These are phyloP conservation scores for Vigna reflexopilosa DNA, from an alignment of 306 rosid genomes.

Conservation along the genomic window DNA sequence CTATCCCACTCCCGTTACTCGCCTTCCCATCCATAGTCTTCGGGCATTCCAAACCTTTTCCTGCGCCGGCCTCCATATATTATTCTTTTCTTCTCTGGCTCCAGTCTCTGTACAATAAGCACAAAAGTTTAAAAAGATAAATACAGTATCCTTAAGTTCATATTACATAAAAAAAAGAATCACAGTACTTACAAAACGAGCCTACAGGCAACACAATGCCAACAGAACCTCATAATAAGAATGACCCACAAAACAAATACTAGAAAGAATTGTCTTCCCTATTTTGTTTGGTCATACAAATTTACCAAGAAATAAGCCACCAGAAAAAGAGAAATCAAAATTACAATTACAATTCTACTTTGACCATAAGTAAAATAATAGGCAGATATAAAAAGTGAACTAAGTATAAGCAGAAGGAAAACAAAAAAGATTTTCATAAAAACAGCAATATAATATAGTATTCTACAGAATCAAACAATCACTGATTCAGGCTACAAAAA, in stretches of 20 bases:
- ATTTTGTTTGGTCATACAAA: neutral
- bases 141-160: neutral
- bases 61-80: conserved; percentile 88
- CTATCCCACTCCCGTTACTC: conserved; percentile 64
- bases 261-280: neutral
- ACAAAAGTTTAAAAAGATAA: neutral
- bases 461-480: conserved; percentile 13
- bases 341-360: neutral
- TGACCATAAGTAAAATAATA: neutral
- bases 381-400: neutral
- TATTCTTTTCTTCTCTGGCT: conserved; percentile 75
- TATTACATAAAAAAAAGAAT: conserved; percentile 13
- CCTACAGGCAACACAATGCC: conserved; percentile 8
- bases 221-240: conserved; percentile 29
- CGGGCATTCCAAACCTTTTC: conserved; percentile 98
- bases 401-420: conserved; percentile 5
- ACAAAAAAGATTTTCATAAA: conserved; percentile 12
- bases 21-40: conserved; percentile 98
- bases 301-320: conserved; percentile 15
- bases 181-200: conserved; percentile 26
- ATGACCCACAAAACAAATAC: conserved; percentile 13
- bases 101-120: conserved; percentile 76
- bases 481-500: neutral
- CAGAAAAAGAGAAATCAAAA: neutral
- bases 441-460: conserved; percentile 31